Percentiles rank a stretch among this genome's conserved stretches.
Evolutionary conservation across 805 yeast species (phyloP).

Genomic region (Scheffersomyces amazonensis): DNA sequence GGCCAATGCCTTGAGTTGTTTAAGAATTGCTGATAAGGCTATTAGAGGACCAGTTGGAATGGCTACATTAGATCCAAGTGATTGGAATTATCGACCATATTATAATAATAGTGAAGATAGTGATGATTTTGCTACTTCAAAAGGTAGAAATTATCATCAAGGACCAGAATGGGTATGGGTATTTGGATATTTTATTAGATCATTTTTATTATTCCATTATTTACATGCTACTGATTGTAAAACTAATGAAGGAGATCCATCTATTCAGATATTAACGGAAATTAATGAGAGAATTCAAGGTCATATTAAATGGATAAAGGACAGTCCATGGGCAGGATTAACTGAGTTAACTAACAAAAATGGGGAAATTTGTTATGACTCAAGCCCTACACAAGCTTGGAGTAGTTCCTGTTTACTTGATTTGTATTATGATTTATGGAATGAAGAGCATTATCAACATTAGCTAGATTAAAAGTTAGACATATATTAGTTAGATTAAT

Average conservation of each 20-base stretch:
- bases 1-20: constrained; percentile 58
- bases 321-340: constrained; percentile 90
- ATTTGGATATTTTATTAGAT: constrained; percentile 82
- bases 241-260: constrained; percentile 27
- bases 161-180: constrained; percentile 99
- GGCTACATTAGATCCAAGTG: constrained; percentile 90
- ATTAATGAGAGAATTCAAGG: constrained; percentile 54
- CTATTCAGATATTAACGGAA: constrained; percentile 51
- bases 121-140: constrained; percentile 85
- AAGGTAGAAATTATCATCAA: constrained; percentile 96
- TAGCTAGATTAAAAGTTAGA: too few species aligned
- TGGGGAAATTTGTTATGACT: constrained; percentile 78
- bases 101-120: constrained; percentile 79
- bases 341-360: constrained; percentile 89
- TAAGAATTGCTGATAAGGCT: constrained; percentile 65
- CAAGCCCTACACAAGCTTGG: constrained; percentile 98
- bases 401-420: constrained; percentile 84
- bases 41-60: constrained; percentile 90
- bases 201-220: constrained; percentile 57
- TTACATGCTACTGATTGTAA: constrained; percentile 31
- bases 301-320: constrained; percentile 66
- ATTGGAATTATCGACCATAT: constrained; percentile 87
- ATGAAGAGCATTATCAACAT: constrained; percentile 9
- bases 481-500: too few species aligned
- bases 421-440: constrained; percentile 63